Conservation (phyloP, 1,284 basidiomycete species). For the Ustilago trichophora region DNA sequence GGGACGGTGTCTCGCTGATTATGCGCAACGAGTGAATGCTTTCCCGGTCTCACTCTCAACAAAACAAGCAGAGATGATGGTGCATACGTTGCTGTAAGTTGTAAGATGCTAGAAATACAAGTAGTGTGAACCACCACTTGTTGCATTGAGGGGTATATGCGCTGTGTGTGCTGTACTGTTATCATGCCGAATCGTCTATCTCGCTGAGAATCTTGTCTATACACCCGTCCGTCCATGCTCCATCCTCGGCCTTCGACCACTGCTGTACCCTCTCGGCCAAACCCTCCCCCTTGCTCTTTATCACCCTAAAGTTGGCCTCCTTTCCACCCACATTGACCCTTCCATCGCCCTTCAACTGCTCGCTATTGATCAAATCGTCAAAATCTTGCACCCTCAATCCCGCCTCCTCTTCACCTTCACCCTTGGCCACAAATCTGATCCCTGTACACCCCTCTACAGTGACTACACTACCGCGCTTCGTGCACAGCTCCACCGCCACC, state of each 20-base stretch:
- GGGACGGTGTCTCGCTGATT: constrained; percentile 65
- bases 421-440: constrained; percentile 8
- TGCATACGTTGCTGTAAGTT: not conserved
- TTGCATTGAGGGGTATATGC: too few relatives aligned
- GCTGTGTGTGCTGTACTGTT: not conserved
- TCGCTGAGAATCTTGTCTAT: not conserved
- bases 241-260: not conserved
- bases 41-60: too few relatives aligned
- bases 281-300: not conserved
- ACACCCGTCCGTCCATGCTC: not conserved
- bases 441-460: constrained; percentile 22
- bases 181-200: not conserved
- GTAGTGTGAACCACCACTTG: too few relatives aligned
- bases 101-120: constrained; percentile 1
- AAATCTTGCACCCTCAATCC: constrained; percentile 43
- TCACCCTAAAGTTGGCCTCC: constrained; percentile 1
- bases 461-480: constrained; percentile 23
- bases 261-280: not conserved
- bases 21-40: constrained; percentile 38
- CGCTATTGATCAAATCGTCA: constrained; percentile 36
- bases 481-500: constrained; percentile 13
- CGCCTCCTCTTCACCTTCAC: not conserved
- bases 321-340: not conserved
- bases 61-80: too few relatives aligned
- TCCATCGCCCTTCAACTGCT: constrained; percentile 5